Evolutionary conservation across 768 basidiomycete species (phyloP), one percentile per base, ranked within the genome.

Genomic region (Mycena filopes): DNA sequence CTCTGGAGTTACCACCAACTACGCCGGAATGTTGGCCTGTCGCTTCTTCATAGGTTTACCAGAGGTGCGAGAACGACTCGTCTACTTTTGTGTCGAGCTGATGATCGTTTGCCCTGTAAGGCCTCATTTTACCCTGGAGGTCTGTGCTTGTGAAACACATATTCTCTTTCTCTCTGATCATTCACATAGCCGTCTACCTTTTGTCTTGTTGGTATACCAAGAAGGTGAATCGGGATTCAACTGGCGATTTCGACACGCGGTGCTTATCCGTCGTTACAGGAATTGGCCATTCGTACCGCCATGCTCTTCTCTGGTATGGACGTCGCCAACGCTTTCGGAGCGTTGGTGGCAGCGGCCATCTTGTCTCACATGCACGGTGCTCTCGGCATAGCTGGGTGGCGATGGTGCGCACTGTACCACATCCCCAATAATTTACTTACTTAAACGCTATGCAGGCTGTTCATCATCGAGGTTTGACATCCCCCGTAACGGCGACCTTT

Each of bases 321-420:
- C 11, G 82, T 89, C 43, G 88, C 88, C 5, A 89, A 89, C 71
- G 89, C 90, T 7, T 89, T 91, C 68, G 89, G 90, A 47, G 80
- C 84, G 86, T 73, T 92, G 9, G 85, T 92, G 71, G 92, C 90
- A 18, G 91, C 91, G n/a, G 91, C 89, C 13, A 89, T 93, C 57
- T 81, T 94, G 18, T 78, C 81, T 1, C 83, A 81, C 45, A 89
- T 93, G 90, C 84, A 93, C 65, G 90, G 89, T 1, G 82, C 81
- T 54, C 78, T 84, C 5, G 91, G 90, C 2, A 87, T 90, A 43
- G 73, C 87, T 29, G 90, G 89, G 12, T 93, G 91, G 91, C 72
- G 88, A 80, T 93, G 87, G 88, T 87, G 16, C 36, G 61, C 28
- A 18, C 26, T 10, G n/a, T n/a, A 41, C 4, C 8, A 45, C 31